phyloP scores from a whole-genome alignment of 768 basidiomycete species.

The Dacryopinax spathularia region DNA sequence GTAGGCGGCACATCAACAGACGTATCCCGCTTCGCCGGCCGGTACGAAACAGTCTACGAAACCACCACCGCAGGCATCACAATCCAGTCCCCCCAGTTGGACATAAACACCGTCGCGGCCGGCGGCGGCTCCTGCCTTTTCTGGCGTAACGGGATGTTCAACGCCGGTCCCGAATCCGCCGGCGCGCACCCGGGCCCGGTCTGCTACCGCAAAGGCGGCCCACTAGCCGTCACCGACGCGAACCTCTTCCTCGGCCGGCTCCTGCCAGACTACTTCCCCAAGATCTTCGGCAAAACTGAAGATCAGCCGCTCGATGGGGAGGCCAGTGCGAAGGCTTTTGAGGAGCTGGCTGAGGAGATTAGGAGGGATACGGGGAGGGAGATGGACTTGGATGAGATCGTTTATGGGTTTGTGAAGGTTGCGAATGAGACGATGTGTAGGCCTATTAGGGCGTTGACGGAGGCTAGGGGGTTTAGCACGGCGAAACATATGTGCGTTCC shows the following conservation, averaged over 20 bases:
- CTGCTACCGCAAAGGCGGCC: slow-evolving; percentile 85
- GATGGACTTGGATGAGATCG: slow-evolving; percentile 63
- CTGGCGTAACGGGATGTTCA: slow-evolving; percentile 81
- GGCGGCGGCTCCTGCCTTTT: slow-evolving; percentile 84
- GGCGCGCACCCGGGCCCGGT: slow-evolving; percentile 88
- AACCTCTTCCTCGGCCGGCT: slow-evolving; percentile 82
- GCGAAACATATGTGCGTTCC: slow-evolving; percentile 47
- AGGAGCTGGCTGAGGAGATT: slow-evolving; percentile 52
- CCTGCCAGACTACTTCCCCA: slow-evolving; percentile 82
- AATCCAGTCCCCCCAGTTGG: slow-evolving; percentile 82
- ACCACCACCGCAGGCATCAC: slow-evolving; percentile 90
- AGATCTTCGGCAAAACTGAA: slow-evolving; percentile 84
- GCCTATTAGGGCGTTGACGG: slow-evolving; percentile 81
- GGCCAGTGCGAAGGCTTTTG: slow-evolving; percentile 54
- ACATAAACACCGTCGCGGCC: slow-evolving; percentile 92
- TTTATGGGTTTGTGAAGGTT: slow-evolving; percentile 88
- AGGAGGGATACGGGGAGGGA: slow-evolving; percentile 38
- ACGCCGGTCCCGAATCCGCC: slow-evolving; percentile 83
- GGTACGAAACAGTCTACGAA: slow-evolving; percentile 87
- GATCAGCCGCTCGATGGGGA: slow-evolving; percentile 68
- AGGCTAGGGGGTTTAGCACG: slow-evolving; percentile 74
- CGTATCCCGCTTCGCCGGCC: slow-evolving; percentile 81
- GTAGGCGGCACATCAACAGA: slow-evolving; percentile 96
- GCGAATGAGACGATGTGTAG: slow-evolving; percentile 95
- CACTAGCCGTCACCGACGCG: slow-evolving; percentile 83